phyloP scores from a whole-genome alignment of 805 yeast species.

The Hanseniaspora hatyaiensis region DNA sequence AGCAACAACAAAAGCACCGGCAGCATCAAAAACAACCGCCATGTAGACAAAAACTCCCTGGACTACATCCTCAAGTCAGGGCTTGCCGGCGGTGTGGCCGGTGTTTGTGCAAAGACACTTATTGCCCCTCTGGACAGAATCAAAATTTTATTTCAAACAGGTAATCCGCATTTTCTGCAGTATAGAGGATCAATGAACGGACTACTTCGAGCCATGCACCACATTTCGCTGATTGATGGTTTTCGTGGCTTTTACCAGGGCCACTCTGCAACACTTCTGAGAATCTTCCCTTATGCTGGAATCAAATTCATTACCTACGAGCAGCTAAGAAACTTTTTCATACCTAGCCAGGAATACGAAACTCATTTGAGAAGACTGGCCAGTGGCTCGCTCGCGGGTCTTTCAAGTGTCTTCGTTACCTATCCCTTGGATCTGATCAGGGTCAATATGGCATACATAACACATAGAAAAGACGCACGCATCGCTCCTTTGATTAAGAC shows the following conservation, averaged over 20 bases:
- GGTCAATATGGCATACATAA: constrained; percentile 84
- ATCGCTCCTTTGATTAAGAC: constrained; percentile 24
- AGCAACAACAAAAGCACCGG: constrained; percentile 4
- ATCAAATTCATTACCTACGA: constrained; percentile 94
- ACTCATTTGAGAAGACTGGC: constrained; percentile 67
- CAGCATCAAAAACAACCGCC: background rate
- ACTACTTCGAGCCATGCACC: constrained; percentile 54
- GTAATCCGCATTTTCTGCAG: constrained; percentile 75
- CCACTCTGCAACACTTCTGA: constrained; percentile 79
- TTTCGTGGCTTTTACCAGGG: constrained; percentile 79
- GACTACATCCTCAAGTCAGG: constrained; percentile 79
- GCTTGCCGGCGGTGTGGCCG: constrained; percentile 89
- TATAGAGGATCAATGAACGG: constrained; percentile 75
- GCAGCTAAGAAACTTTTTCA: constrained; percentile 68
- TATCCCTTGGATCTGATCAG: constrained; percentile 87
- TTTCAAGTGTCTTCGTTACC: constrained; percentile 73
- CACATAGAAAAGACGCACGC: constrained; percentile 32
- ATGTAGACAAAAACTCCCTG: constrained; percentile 48
- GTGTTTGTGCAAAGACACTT: constrained; percentile 87
- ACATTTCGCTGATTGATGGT: constrained; percentile 62
- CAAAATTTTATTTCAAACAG: constrained; percentile 87
- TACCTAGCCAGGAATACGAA: constrained; percentile 64
- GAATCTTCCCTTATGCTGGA: constrained; percentile 95
- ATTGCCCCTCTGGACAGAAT: constrained; percentile 94
- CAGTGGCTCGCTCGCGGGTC: constrained; percentile 86